Conservation (phyloP, 2,329 filamentous ascomycete species). For the Cercospora nicotianae region DNA sequence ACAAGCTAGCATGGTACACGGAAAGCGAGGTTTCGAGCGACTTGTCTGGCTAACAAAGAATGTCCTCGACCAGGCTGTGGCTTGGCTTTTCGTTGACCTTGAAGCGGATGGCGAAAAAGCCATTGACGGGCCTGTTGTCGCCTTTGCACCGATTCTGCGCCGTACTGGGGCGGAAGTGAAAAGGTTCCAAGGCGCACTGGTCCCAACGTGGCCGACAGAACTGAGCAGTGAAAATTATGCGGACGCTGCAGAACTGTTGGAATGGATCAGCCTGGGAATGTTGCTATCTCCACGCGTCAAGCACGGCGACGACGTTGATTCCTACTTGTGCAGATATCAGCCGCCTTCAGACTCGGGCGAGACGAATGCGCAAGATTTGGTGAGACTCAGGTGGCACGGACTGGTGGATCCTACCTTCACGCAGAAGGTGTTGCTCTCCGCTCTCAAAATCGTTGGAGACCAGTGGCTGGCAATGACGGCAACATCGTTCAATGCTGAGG, state of each 20-base stretch:
- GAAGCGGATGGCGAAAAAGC: neutral
- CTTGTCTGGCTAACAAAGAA: constrained; percentile 76
- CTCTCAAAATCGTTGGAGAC: constrained; percentile 30
- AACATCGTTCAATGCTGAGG: constrained; percentile 34
- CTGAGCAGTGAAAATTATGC: constrained; percentile 56
- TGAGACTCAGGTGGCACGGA: constrained; percentile 46
- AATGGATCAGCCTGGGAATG: constrained; percentile 71
- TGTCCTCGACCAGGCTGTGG: constrained; percentile 65
- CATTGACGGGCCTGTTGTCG: constrained; percentile 24
- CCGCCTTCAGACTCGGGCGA: constrained; percentile 46
- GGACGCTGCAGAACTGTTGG: constrained; percentile 65
- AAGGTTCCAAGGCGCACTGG: constrained; percentile 30
- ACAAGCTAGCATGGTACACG: constrained; percentile 72
- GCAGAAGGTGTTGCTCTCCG: constrained; percentile 31
- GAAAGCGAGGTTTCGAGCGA: constrained; percentile 79
- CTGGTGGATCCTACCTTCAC: constrained; percentile 44
- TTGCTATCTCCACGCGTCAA: constrained; percentile 65
- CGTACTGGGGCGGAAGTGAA: constrained; percentile 31
- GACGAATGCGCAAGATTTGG: constrained; percentile 32
- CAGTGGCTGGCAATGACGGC: constrained; percentile 39
- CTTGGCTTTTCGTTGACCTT: constrained; percentile 77
- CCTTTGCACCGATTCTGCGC: constrained; percentile 38
- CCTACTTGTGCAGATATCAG: constrained; percentile 67
- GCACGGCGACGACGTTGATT: constrained; percentile 61
- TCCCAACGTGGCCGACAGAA: constrained; percentile 36